These are phyloP conservation scores for Setomelanomma holmii DNA, from an alignment of 2,329 filamentous ascomycete genomes.

Conservation along the genomic window DNA sequence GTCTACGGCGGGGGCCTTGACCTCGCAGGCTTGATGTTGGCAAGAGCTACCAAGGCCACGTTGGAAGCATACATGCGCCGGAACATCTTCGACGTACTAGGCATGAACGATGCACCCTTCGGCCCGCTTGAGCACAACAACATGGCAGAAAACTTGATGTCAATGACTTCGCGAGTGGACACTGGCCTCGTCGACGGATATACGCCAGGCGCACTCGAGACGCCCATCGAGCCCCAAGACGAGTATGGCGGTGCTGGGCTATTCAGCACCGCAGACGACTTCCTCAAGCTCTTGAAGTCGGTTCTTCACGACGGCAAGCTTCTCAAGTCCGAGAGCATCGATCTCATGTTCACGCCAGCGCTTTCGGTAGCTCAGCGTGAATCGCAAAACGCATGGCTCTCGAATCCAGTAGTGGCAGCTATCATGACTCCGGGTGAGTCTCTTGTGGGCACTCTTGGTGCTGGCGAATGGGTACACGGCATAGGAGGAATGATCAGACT, in stretches of 20 bases:
- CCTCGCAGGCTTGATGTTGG: constrained; percentile 33
- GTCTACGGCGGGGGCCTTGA: constrained; percentile 31
- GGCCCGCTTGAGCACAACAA: constrained; percentile 11
- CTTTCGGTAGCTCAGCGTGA: constrained; percentile 8
- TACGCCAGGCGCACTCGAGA: background rate
- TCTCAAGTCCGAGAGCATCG: constrained; percentile 17
- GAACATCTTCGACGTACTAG: constrained; percentile 30
- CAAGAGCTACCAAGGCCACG: constrained; percentile 23
- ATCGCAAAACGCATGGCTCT: constrained; percentile 10
- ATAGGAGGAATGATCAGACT: constrained; percentile 21
- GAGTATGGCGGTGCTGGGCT: constrained; percentile 28
- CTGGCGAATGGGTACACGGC: constrained; percentile 21
- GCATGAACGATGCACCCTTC: constrained; percentile 34
- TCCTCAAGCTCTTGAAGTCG: constrained; percentile 25
- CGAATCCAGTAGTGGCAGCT: constrained; percentile 9
- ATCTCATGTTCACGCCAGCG: constrained; percentile 20
- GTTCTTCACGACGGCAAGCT: constrained; percentile 26
- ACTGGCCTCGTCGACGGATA: constrained; percentile 12
- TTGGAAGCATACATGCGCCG: constrained; percentile 33
- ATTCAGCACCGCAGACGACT: constrained; percentile 26
- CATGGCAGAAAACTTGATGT: constrained; percentile 23
- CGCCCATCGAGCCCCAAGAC: constrained; percentile 16
- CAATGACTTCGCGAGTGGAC: constrained; percentile 13
- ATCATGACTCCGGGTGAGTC: constrained; percentile 26
- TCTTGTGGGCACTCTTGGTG: constrained; percentile 10